These are phyloP conservation scores for Termitomyces sp. DNA, from an alignment of 768 basidiomycete genomes.

Conservation along the genomic window DNA sequence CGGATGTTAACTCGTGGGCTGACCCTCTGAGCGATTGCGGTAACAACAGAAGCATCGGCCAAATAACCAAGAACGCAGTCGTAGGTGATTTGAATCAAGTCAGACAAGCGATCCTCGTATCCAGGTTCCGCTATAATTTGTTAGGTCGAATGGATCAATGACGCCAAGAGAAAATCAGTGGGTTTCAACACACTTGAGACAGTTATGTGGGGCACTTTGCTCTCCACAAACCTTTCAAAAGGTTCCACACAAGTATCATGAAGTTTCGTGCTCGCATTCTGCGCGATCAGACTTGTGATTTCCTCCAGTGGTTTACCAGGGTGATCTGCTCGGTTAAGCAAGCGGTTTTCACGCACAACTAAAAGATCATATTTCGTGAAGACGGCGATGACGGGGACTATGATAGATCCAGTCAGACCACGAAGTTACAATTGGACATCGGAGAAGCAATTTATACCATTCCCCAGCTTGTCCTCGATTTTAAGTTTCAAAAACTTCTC, in stretches of 20 bases:
- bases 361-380: constrained; percentile 31
- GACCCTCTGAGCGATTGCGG: constrained; percentile 22
- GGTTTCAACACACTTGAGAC: constrained; percentile 6
- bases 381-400: constrained; percentile 28
- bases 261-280: constrained; percentile 1
- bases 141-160: not conserved
- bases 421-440: not conserved
- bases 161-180: not conserved
- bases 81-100: constrained; percentile 11
- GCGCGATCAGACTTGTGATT: not conserved
- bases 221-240: constrained; percentile 4
- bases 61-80: constrained; percentile 11
- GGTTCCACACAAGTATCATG: constrained; percentile 2
- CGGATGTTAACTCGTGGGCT: constrained; percentile 19
- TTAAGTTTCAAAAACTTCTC: constrained; percentile 21
- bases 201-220: constrained; percentile 8
- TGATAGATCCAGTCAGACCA: not conserved
- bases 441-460: constrained; percentile 13
- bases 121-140: constrained; percentile 5
- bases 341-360: constrained; percentile 4
- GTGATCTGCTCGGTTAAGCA: constrained; percentile 3
- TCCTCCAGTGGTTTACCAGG: not conserved
- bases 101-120: constrained; percentile 5
- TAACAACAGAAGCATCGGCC: constrained; percentile 15
- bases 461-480: constrained; percentile 5